Evolutionary conservation across 495 filamentous ascomycete species (phyloP).

Genomic region (Neurospora intermedia): DNA sequence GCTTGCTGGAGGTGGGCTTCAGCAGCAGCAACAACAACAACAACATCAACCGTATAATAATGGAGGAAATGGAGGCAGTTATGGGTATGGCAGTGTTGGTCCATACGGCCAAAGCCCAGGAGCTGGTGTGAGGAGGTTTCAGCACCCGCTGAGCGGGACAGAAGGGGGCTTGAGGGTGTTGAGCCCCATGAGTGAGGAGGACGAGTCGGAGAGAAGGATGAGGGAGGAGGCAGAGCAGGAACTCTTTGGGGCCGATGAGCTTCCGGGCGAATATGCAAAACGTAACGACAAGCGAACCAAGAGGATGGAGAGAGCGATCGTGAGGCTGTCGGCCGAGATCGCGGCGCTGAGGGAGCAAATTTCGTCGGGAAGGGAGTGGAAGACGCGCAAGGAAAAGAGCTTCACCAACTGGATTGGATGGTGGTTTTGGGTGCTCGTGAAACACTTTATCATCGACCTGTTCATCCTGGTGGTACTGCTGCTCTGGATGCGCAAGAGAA

Average conservation of each 20-base stretch:
- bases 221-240: constrained; percentile 30
- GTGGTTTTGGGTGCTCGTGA: constrained; percentile 56
- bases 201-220: constrained; percentile 49
- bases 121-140: constrained; percentile 30
- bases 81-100: constrained; percentile 2
- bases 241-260: constrained; percentile 35
- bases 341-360: constrained; percentile 91
- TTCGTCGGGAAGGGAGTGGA: constrained; percentile 51
- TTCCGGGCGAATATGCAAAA: constrained; percentile 24
- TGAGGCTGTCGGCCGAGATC: constrained; percentile 84
- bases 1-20: not conserved
- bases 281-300: constrained; percentile 59
- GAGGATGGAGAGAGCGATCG: constrained; percentile 76
- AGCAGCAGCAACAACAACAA: not conserved
- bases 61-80: constrained; percentile 3
- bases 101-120: not conserved
- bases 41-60: not conserved
- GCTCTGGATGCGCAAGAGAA: constrained; percentile 68
- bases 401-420: constrained; percentile 62
- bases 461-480: constrained; percentile 58
- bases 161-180: constrained; percentile 55
- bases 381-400: constrained; percentile 40
- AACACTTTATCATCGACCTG: constrained; percentile 64
- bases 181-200: constrained; percentile 71
- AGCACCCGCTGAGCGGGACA: constrained; percentile 32